Evolutionary conservation across 2,329 filamentous ascomycete genomes (phyloP).

Genomic region (Ceratocystis harringtonii): DNA sequence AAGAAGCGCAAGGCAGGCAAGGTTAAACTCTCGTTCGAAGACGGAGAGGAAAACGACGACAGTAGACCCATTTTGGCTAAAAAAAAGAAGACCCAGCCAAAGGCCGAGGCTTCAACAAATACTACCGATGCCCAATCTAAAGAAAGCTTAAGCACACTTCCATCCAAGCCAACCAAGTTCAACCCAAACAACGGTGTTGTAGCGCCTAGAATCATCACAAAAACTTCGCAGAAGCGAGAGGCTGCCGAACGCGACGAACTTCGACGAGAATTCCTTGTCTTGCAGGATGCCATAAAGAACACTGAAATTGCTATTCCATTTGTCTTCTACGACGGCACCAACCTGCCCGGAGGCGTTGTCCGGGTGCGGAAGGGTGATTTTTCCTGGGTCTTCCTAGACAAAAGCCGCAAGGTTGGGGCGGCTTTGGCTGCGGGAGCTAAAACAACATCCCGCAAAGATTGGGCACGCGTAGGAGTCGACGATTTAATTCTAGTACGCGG

Average conservation of each 20-base stretch:
- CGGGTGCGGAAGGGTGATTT: slow-evolving; percentile 86
- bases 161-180: slow-evolving; percentile 33
- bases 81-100: slow-evolving; percentile 22
- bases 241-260: slow-evolving; percentile 64
- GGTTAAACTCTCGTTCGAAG: slow-evolving; percentile 47
- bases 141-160: slow-evolving; percentile 15
- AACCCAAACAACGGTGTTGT: slow-evolving; percentile 47
- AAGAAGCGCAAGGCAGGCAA: slow-evolving; percentile 33
- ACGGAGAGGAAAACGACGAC: slow-evolving; percentile 48
- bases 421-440: slow-evolving; percentile 60
- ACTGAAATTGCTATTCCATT: slow-evolving; percentile 87
- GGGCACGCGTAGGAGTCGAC: slow-evolving; percentile 88
- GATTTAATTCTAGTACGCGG: slow-evolving; percentile 87
- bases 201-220: slow-evolving; percentile 51
- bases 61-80: slow-evolving; percentile 28
- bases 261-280: slow-evolving; percentile 63
- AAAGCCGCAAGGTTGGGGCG: slow-evolving; percentile 78
- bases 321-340: slow-evolving; percentile 91
- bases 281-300: slow-evolving; percentile 75
- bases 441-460: slow-evolving; percentile 54
- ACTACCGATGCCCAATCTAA: slow-evolving; percentile 15
- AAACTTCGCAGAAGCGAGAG: slow-evolving; percentile 66
- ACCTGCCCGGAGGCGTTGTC: slow-evolving; percentile 69
- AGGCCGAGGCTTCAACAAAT: slow-evolving; percentile 27
- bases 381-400: slow-evolving; percentile 85